A percentile compares a stretch with the other conserved stretches of the same genome.
These are phyloP conservation scores for Perkinsus chesapeaki DNA, from an alignment of 169 alveolate genomes.

Conservation along the genomic window DNA sequence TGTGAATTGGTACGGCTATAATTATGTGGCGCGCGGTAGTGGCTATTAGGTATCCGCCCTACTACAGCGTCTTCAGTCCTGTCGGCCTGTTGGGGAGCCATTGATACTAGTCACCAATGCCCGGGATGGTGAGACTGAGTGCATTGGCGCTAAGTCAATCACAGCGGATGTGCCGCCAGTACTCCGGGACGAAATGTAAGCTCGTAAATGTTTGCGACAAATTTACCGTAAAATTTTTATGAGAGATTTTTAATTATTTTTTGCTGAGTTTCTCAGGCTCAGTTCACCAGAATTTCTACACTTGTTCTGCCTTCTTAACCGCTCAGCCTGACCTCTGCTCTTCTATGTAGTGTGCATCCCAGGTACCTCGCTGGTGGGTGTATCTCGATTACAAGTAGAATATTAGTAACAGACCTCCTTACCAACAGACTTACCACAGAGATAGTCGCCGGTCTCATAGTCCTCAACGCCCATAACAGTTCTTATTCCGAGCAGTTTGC, in stretches of 20 bases:
- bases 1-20: not conserved
- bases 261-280: too few relatives aligned
- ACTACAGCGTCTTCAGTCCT: not conserved
- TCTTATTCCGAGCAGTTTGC: not conserved
- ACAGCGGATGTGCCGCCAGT: not conserved
- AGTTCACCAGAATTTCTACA: too few relatives aligned
- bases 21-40: not conserved
- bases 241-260: too few relatives aligned
- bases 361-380: not conserved
- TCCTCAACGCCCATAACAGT: not conserved
- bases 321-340: not conserved
- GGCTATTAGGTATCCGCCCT: not conserved
- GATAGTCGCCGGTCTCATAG: not conserved
- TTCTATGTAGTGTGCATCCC: not conserved
- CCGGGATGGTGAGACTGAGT: not conserved
- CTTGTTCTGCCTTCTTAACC: too few relatives aligned
- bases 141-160: not conserved
- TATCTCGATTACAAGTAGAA: not conserved
- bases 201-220: too few relatives aligned
- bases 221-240: too few relatives aligned
- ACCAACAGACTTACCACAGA: not conserved
- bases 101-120: not conserved
- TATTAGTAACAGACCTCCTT: not conserved
- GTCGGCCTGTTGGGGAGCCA: not conserved
- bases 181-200: not conserved